Percentiles rank a stretch among this genome's conserved stretches.
Evolutionary conservation across 1,284 basidiomycete genomes (phyloP).

Genomic region (Grifola frondosa): DNA sequence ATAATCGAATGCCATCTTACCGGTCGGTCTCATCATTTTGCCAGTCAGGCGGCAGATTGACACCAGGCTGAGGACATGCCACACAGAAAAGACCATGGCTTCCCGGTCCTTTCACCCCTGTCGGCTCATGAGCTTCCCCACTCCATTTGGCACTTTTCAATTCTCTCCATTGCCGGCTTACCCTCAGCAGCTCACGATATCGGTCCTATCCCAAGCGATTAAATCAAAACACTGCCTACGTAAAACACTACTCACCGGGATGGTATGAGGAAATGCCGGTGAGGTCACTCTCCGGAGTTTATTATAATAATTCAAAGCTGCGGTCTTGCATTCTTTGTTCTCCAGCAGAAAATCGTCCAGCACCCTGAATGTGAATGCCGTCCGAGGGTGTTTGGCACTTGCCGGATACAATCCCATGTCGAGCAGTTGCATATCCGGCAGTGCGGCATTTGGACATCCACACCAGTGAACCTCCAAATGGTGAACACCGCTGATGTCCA

Average conservation of each 20-base stretch:
- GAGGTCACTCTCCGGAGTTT: neutral
- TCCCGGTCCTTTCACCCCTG: neutral
- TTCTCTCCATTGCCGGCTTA: neutral
- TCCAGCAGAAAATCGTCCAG: slow-evolving; percentile 1
- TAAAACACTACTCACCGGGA: neutral
- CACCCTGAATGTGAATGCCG: neutral
- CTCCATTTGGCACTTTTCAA: no score
- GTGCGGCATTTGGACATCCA: neutral
- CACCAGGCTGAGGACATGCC: neutral
- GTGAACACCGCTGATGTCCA: neutral
- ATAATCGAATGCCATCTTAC: no score
- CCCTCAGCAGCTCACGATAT: neutral
- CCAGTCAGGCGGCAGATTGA: neutral
- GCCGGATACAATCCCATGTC: neutral
- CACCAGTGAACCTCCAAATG: neutral
- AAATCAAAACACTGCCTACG: no score
- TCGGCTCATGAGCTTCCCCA: no score
- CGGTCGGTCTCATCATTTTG: neutral
- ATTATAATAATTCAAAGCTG: neutral
- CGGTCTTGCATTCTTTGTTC: slow-evolving; percentile 2
- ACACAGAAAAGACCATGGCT: neutral
- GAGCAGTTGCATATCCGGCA: neutral
- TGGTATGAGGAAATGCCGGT: neutral
- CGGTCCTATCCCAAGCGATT: no score
- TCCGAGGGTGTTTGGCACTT: neutral